Conservation (phyloP, 305 asterid genomes). For the Galium porrigens region DNA sequence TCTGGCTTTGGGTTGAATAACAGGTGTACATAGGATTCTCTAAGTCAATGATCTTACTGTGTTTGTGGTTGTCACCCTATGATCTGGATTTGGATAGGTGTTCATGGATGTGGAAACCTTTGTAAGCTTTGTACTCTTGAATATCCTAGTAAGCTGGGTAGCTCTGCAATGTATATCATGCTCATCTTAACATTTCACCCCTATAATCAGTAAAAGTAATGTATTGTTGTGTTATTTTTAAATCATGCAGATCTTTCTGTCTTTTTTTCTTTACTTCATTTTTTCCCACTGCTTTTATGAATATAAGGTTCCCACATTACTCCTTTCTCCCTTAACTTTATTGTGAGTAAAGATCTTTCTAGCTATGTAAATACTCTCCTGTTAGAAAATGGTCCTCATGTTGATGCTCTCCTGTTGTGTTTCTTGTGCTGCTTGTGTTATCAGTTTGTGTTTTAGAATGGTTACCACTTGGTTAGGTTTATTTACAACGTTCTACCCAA, state of each 20-base stretch:
- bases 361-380: background rate
- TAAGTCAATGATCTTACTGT: constrained; percentile 9
- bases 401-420: background rate
- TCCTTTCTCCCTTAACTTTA: background rate
- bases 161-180: constrained; percentile 7
- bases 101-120: constrained; percentile 22
- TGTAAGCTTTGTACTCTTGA: constrained; percentile 14
- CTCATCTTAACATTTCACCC: constrained; percentile 2
- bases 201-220: background rate
- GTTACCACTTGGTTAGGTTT: constrained; percentile 1
- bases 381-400: background rate
- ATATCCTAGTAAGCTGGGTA: constrained; percentile 2
- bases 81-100: constrained; percentile 13
- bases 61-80: constrained; percentile 16
- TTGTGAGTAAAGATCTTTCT: background rate
- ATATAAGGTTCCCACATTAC: background rate
- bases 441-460: background rate
- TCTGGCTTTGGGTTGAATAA: constrained; percentile 16
- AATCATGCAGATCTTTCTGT: background rate
- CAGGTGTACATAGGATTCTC: constrained; percentile 6
- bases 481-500: constrained; percentile 3
- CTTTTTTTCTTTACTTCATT: background rate
- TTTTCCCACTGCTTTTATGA: background rate
- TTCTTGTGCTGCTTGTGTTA: background rate
- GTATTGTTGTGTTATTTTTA: background rate